Base-by-base conservation (phyloP, 1,284 basidiomycete species). In the Sutorius eximius region DNA sequence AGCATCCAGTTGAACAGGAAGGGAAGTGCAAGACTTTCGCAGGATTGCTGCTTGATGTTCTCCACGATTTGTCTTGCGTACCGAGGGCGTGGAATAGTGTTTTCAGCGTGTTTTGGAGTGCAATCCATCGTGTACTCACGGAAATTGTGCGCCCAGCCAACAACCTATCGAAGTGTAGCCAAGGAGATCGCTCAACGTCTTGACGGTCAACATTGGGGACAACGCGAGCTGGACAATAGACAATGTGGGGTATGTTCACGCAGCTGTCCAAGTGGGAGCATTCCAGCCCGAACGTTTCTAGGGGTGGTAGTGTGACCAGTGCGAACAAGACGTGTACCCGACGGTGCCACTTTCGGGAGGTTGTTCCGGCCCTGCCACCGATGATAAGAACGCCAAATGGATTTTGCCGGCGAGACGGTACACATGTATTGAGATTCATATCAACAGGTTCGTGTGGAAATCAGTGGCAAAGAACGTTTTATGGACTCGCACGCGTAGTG, bases 81-180 rank as follows among this genome's bases (percentile, higher is more conserved):
- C 11, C 5, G 33, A 57, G 29, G 34, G 60, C 43, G 50, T 54
- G 58, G 59, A 57, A 59, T 51, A 45, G 38, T 42, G 50, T 53
- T 29, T 52, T 51, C 49, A 32, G 52, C 40, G 53, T 49, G 44
- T 24, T 3, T 47, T 34, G 47, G 49, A 51, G 41, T 20, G 48
- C 51, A 32, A 46, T 45, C 51, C 29, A 45, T 45, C 5, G 22
- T 15, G 24, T 46, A 85, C 92, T 79, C 69, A 93, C 91, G 94
- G 94, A 61, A 94, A 86, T 71, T 96, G 94, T 3, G 94, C 95
- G 36, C 90, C 86, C 3, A 96, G 75, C 94, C 94, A 97, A 72
- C 83, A 92, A n/a, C 71, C 78, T 60, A 96, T 93, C 41, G 90
- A 93, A 8, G 77, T 67, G 64, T 88, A 90, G 8, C 93, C 93